These are phyloP conservation scores for Colletotrichum higginsianum DNA, from an alignment of 2,329 filamentous ascomycete species.

Conservation along the genomic window DNA sequence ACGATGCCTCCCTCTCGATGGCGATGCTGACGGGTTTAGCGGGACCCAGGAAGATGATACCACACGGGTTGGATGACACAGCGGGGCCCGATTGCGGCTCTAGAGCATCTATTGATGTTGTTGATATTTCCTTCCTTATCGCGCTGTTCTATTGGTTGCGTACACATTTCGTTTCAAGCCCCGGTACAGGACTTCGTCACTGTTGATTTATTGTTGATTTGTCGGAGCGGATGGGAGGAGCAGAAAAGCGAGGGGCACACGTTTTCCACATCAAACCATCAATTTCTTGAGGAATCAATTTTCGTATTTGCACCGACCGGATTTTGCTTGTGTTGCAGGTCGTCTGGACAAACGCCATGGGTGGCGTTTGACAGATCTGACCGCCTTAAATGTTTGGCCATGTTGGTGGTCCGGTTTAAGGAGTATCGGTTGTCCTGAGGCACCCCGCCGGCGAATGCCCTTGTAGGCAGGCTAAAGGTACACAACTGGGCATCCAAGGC, in stretches of 20 bases:
- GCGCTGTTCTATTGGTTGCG: not conserved
- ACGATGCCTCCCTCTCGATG: not conserved
- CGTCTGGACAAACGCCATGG: not conserved
- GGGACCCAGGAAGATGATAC: constrained; percentile 35
- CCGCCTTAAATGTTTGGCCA: not conserved
- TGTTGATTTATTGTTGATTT: constrained; percentile 14
- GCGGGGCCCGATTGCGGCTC: constrained; percentile 12
- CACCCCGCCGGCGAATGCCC: not conserved
- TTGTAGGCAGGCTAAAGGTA: too few species aligned
- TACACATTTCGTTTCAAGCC: constrained; percentile 22
- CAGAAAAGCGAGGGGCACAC: constrained; percentile 24
- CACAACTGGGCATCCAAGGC: too few species aligned
- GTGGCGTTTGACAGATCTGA: not conserved
- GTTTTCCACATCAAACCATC: constrained; percentile 17
- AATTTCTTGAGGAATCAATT: constrained; percentile 10
- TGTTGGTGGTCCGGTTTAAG: not conserved
- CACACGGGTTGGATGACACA: constrained; percentile 27
- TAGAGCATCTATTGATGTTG: constrained; percentile 2
- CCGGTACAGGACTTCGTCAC: constrained; percentile 3
- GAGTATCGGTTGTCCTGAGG: not conserved
- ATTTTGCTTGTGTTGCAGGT: not conserved
- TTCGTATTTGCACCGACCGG: not conserved
- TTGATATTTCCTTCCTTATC: constrained; percentile 6
- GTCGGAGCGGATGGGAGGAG: constrained; percentile 5
- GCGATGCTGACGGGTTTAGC: constrained; percentile 4